Evolutionary conservation across 2,329 filamentous ascomycete species (phyloP).

Genomic region (Colletotrichum camelliae): DNA sequence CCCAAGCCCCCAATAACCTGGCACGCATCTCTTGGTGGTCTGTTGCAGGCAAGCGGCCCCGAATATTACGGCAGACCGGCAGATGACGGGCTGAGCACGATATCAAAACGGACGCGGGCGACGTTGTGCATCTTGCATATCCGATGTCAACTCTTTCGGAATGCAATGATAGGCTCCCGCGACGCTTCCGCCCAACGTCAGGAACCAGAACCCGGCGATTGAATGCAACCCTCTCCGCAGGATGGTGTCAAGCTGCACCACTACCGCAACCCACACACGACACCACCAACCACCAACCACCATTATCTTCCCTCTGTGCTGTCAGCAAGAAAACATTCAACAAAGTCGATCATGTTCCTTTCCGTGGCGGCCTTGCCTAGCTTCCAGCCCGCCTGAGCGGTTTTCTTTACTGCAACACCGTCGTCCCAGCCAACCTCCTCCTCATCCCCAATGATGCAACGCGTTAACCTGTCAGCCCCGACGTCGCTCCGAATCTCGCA

Average conservation of each 20-base stretch:
- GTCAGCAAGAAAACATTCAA: neutral
- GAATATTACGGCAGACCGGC: neutral
- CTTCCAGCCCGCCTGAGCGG: neutral
- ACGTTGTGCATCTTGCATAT: conserved; percentile 2
- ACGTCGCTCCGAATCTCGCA: conserved; percentile 20
- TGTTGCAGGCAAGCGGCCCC: neutral
- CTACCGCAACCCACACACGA: neutral
- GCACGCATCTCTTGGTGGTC: neutral
- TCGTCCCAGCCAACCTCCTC: neutral
- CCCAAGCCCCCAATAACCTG: neutral
- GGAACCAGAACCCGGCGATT: conserved; percentile 4
- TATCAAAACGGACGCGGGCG: neutral
- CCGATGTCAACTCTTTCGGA: neutral
- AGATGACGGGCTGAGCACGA: conserved; percentile 14
- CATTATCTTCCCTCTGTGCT: neutral
- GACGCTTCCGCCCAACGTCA: neutral
- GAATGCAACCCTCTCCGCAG: conserved; percentile 18
- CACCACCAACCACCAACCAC: neutral
- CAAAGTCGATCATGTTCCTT: conserved; percentile 7
- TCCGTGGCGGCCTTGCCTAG: neutral
- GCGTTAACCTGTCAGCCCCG: conserved; percentile 6
- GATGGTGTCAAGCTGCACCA: conserved; percentile 11
- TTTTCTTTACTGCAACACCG: neutral
- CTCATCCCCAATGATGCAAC: neutral
- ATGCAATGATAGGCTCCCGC: conserved; percentile 10